Conservation (phyloP, 179 eudicot species). For the Gypsophila paniculata region DNA sequence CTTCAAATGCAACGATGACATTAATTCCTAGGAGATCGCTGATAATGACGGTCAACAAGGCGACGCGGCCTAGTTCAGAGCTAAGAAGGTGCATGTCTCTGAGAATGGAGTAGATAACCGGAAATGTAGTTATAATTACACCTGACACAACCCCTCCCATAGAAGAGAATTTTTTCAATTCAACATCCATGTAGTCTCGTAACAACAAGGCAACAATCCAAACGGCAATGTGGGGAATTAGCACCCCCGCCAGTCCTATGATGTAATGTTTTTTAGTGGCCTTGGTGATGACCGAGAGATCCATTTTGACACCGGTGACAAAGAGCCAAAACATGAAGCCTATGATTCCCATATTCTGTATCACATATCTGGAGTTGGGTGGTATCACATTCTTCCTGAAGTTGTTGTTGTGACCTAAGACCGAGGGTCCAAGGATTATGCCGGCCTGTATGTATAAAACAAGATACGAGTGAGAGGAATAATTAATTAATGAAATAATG, state of each 20-base stretch:
- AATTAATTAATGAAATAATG: no score
- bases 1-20: constrained; percentile 48
- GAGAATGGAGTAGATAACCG: constrained; percentile 52
- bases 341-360: constrained; percentile 44
- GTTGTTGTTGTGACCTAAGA: constrained; percentile 40
- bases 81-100: constrained; percentile 64
- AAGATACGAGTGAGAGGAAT: no score
- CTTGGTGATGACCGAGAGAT: constrained; percentile 33
- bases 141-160: constrained; percentile 49
- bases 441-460: no score
- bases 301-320: constrained; percentile 66
- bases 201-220: constrained; percentile 24
- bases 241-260: constrained; percentile 40
- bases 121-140: constrained; percentile 51
- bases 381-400: constrained; percentile 44
- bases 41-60: constrained; percentile 49
- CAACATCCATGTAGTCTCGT: constrained; percentile 36
- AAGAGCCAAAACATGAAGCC: constrained; percentile 74
- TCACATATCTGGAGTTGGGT: constrained; percentile 30
- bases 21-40: constrained; percentile 51
- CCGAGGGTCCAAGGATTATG: constrained; percentile 65
- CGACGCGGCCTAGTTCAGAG: constrained; percentile 69
- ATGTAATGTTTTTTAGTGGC: constrained; percentile 51
- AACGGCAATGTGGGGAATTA: constrained; percentile 33
- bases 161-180: constrained; percentile 32